Conservation (phyloP, 2,329 filamentous ascomycete species). For the Dactylellina cionopaga region DNA sequence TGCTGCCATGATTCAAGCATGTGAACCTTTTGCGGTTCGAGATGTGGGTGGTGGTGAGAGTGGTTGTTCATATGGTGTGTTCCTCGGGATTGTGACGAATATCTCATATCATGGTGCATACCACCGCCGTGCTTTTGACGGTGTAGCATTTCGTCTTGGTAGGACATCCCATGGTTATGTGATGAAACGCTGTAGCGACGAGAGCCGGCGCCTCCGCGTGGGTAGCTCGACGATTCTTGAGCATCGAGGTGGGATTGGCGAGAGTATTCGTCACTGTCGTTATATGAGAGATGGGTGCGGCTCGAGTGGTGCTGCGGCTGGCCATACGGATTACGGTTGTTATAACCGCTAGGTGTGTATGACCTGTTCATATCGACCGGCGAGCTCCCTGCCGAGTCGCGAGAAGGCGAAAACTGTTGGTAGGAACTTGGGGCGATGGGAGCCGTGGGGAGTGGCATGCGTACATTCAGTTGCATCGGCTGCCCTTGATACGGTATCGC, state of each 20-base stretch:
- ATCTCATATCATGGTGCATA: constrained; percentile 3
- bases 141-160: constrained; percentile 14
- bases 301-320: constrained; percentile 1
- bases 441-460: background rate
- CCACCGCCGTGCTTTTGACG: constrained; percentile 2
- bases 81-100: constrained; percentile 1
- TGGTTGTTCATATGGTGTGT: constrained; percentile 3
- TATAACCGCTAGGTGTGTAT: background rate
- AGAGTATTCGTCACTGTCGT: constrained; percentile 8
- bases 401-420: constrained; percentile 12
- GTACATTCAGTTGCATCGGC: background rate
- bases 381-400: background rate
- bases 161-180: background rate
- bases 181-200: constrained; percentile 27
- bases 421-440: constrained; percentile 4
- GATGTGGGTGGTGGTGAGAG: background rate
- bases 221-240: constrained; percentile 21
- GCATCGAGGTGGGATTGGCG: constrained; percentile 17
- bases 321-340: constrained; percentile 5
- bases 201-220: constrained; percentile 20
- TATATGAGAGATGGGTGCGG: constrained; percentile 2
- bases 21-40: background rate
- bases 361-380: constrained; percentile 23
- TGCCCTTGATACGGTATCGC: constrained; percentile 3
- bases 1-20: constrained; percentile 23